A percentile compares a stretch with the other conserved stretches of the same genome.
Conservation (phyloP, 75 land plant species). For the Selaginella moellendorffii region DNA sequence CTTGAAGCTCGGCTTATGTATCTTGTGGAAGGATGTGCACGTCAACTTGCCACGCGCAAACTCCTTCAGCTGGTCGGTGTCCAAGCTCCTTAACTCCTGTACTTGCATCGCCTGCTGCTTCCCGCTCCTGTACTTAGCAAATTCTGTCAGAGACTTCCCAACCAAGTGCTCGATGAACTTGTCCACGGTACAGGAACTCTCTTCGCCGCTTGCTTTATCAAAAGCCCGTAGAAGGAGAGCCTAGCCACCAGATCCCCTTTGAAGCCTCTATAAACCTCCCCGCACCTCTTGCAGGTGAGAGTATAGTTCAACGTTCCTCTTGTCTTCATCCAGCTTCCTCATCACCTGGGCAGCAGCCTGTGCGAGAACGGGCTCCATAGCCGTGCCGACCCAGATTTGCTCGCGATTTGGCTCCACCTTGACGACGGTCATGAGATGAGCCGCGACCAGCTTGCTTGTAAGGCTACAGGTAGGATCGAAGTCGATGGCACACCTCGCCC, state of each 20-base stretch:
- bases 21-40: neutral
- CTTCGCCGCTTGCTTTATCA: constrained; percentile 1
- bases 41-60: neutral
- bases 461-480: neutral
- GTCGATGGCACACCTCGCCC: constrained; percentile 2
- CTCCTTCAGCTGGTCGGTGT: constrained; percentile 1
- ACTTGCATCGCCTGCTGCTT: neutral
- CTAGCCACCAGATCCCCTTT: neutral
- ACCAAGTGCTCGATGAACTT: neutral
- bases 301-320: neutral
- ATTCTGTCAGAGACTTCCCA: neutral
- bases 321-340: constrained; percentile 1
- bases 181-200: neutral
- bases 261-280: neutral
- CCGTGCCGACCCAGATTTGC: constrained; percentile 1
- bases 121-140: neutral
- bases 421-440: constrained; percentile 1
- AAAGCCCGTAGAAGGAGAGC: neutral
- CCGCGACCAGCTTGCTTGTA: neutral
- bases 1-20: constrained; percentile 1
- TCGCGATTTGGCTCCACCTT: neutral
- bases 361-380: neutral
- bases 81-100: neutral
- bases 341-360: neutral
- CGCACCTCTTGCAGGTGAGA: neutral